phyloP scores from a whole-genome alignment of 306 rosid genomes.

The Prosopis cineraria region DNA sequence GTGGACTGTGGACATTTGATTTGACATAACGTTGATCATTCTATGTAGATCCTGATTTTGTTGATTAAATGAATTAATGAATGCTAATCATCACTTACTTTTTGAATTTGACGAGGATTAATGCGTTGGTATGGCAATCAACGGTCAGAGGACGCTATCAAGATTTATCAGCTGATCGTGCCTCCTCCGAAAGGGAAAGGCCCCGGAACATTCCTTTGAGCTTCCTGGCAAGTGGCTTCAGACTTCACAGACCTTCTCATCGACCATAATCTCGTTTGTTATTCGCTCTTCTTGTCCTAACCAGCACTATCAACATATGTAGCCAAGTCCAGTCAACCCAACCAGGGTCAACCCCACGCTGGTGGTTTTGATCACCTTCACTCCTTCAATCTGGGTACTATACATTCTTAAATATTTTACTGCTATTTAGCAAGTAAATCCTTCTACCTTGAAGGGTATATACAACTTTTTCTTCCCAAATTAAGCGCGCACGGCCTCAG shows the following conservation, averaged over 20 bases:
- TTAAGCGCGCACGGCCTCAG: no score
- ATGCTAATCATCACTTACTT: background rate
- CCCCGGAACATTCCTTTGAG: conserved; percentile 22
- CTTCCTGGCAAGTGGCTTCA: background rate
- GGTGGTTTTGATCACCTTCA: background rate
- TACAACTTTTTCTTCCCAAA: no score
- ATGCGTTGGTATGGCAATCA: background rate
- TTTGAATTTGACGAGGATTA: background rate
- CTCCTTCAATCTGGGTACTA: background rate
- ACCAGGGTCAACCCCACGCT: background rate
- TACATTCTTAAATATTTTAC: background rate
- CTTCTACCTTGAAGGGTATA: no score
- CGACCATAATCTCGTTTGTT: background rate
- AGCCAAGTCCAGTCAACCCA: background rate
- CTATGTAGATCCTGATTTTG: background rate
- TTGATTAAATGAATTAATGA: background rate
- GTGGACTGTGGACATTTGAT: conserved; percentile 16
- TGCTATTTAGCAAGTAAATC: background rate
- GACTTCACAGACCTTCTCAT: no score
- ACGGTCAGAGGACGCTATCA: background rate
- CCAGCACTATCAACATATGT: background rate
- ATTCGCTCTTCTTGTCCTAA: background rate
- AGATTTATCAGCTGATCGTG: background rate
- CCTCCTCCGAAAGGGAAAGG: background rate
- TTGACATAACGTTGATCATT: background rate